Conservation (phyloP, 23 red algal species). For the Agarophyton chilense region DNA sequence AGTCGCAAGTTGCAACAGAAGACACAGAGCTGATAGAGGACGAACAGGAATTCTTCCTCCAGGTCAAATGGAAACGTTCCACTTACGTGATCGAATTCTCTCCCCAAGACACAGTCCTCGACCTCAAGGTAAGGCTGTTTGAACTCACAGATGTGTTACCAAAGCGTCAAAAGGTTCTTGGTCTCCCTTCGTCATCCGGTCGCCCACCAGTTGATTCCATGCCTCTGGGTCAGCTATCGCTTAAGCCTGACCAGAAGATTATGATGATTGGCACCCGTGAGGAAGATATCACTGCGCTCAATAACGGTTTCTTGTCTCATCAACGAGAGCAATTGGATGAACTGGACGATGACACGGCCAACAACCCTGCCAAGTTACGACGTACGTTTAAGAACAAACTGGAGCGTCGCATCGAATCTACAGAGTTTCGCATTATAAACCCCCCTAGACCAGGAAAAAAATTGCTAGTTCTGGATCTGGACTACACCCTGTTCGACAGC, state of each 20-base stretch:
- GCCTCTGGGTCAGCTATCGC: constrained; percentile 21
- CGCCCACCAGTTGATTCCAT: constrained; percentile 20
- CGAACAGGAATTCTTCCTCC: constrained; percentile 55
- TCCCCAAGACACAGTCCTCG: constrained; percentile 38
- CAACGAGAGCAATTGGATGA: constrained; percentile 52
- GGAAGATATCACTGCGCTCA: constrained; percentile 59
- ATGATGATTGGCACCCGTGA: constrained; percentile 82
- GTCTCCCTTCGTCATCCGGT: constrained; percentile 29
- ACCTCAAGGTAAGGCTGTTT: constrained; percentile 66
- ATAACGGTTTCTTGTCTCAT: constrained; percentile 11
- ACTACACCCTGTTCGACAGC: constrained; percentile 82
- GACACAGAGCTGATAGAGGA: constrained; percentile 7
- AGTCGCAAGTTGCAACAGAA: not conserved
- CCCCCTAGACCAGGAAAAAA: constrained; percentile 57
- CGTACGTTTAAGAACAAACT: constrained; percentile 1
- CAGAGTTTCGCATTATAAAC: constrained; percentile 62
- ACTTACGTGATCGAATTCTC: constrained; percentile 64
- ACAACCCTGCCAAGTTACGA: not conserved
- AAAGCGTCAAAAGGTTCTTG: constrained; percentile 87
- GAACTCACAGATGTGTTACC: constrained; percentile 78
- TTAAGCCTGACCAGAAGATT: constrained; percentile 61
- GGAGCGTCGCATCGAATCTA: constrained; percentile 57
- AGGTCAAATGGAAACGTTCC: constrained; percentile 51
- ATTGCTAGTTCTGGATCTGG: constrained; percentile 85
- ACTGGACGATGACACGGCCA: constrained; percentile 41